phyloP scores from a whole-genome alignment of 2,329 filamentous ascomycete species.

The Fusarium phyllophilum region DNA sequence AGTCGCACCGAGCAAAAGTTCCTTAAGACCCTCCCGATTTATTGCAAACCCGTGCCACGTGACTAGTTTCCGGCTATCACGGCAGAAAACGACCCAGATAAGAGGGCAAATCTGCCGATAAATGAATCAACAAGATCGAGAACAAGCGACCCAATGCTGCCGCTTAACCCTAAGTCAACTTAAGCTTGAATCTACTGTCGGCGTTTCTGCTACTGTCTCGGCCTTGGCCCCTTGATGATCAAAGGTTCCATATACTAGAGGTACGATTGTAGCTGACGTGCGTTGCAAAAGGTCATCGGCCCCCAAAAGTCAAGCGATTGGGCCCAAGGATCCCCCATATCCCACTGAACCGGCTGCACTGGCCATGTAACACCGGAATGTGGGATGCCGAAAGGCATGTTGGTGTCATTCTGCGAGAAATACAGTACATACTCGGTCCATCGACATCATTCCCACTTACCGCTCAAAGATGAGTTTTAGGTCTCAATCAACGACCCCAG shows the following conservation, averaged over 20 bases:
- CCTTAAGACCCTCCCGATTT: not conserved
- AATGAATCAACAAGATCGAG: not conserved
- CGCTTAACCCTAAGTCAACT: not conserved
- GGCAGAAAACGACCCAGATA: conserved; percentile 15
- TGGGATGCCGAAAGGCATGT: not conserved
- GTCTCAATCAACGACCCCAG: not conserved
- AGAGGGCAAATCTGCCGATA: not conserved
- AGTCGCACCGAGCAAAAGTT: conserved; percentile 16
- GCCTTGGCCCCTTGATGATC: not conserved
- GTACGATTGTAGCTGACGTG: not conserved
- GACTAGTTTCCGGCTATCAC: conserved; percentile 5
- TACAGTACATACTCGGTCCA: not conserved
- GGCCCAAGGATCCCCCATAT: not conserved
- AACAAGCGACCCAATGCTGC: not conserved
- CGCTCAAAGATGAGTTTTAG: not conserved
- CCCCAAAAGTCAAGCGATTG: not conserved
- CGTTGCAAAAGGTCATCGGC: not conserved
- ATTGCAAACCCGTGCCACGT: conserved; percentile 1
- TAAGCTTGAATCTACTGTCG: conserved; percentile 9
- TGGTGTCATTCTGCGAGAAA: not conserved
- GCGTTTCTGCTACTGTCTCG: conserved; percentile 4
- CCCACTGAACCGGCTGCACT: not conserved
- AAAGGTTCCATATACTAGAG: not conserved
- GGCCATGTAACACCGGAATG: not conserved
- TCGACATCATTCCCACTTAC: not conserved